A percentile compares a stretch with the other conserved stretches of the same genome.
phyloP scores from a whole-genome alignment of 2,329 filamentous ascomycete genomes.

The Sporothrix globosa region DNA sequence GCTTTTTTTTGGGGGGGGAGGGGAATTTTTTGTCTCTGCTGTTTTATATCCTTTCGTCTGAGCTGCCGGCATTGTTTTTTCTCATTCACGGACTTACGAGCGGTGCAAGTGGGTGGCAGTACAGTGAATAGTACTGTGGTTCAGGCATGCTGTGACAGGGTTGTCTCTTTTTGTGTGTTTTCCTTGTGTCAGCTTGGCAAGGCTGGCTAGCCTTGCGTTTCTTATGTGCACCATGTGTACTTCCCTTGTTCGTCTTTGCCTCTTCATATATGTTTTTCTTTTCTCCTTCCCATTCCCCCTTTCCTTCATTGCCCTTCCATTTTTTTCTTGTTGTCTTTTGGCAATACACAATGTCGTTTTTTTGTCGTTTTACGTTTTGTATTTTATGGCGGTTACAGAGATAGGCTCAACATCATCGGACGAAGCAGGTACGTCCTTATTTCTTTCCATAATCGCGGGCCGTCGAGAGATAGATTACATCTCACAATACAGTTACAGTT shows the following conservation, averaged over 20 bases:
- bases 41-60: neutral
- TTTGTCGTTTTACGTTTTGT: neutral
- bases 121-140: neutral
- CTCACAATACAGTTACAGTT: constrained; percentile 9
- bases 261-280: neutral
- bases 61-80: neutral
- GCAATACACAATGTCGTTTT: neutral
- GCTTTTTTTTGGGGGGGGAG: neutral
- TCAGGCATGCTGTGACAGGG: neutral
- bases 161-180: constrained; percentile 1
- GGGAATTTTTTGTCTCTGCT: neutral
- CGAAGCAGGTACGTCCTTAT: constrained; percentile 8
- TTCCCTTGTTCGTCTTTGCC: neutral
- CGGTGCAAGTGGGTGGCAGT: neutral
- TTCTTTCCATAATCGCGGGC: neutral
- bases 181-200: constrained; percentile 10
- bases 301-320: neutral
- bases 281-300: neutral
- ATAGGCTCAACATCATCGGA: constrained; percentile 14
- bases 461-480: constrained; percentile 6
- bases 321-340: neutral
- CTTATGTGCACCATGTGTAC: neutral
- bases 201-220: neutral
- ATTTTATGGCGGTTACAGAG: constrained; percentile 16
- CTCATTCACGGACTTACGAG: neutral